phyloP scores from a whole-genome alignment of 1,284 basidiomycete genomes.

The Porogramme epimiltina region DNA sequence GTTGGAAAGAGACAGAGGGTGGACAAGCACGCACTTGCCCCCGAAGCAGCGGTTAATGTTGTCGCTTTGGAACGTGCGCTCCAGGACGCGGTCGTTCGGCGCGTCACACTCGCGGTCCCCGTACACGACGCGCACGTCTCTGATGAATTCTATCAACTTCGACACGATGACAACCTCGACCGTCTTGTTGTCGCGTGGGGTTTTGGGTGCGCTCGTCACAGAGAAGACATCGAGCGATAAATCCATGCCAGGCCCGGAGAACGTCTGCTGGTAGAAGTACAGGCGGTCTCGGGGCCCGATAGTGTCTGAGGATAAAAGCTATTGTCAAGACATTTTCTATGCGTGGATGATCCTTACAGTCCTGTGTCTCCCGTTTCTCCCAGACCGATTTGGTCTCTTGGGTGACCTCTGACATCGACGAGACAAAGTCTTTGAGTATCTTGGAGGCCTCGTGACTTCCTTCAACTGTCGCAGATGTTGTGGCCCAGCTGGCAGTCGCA shows the following conservation, averaged over 20 bases:
- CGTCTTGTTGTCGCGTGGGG: no score
- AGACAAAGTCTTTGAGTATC: not conserved
- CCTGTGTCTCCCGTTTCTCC: not conserved
- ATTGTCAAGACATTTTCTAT: no score
- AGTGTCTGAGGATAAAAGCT: no score
- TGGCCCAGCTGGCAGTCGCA: not conserved
- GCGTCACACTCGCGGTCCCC: conserved; percentile 5
- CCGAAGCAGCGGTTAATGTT: conserved; percentile 9
- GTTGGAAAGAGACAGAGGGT: no score
- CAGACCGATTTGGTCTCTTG: not conserved
- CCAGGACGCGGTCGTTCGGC: conserved; percentile 9
- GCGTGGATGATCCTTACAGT: no score
- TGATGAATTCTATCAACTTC: no score
- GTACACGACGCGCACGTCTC: conserved; percentile 5
- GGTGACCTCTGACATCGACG: not conserved
- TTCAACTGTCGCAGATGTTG: not conserved
- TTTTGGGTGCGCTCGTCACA: no score
- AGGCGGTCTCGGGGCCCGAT: not conserved
- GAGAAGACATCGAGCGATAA: not conserved
- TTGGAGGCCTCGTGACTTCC: not conserved
- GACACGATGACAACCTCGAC: no score
- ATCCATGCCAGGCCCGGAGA: not conserved
- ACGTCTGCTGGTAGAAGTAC: conserved; percentile 1
- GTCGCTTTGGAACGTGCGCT: conserved; percentile 3
- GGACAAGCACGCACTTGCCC: conserved; percentile 3